These are phyloP conservation scores for Tolypocladium guangdongense DNA, from an alignment of 2,329 filamentous ascomycete species.

Conservation along the genomic window DNA sequence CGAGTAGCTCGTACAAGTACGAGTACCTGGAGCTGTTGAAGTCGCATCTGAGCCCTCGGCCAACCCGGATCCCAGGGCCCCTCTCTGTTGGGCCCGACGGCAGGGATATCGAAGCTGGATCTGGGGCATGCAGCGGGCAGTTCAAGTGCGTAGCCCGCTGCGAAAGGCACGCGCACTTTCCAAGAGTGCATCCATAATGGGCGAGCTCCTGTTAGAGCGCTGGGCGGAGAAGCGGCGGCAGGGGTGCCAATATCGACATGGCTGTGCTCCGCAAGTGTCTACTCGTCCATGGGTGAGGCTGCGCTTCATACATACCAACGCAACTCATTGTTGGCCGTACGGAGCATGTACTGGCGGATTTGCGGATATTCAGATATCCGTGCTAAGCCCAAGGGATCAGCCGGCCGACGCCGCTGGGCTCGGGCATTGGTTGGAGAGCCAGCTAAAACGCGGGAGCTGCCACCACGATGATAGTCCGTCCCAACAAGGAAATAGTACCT, in stretches of 20 bases:
- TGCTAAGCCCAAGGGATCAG: neutral
- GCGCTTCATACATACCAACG: neutral
- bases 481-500: neutral
- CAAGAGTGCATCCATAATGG: no score
- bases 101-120: neutral
- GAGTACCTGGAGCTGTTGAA: neutral
- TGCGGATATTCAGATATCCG: neutral
- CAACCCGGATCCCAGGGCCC: neutral
- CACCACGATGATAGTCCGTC: neutral
- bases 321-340: neutral
- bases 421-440: neutral
- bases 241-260: neutral
- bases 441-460: neutral
- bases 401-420: neutral
- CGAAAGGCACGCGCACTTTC: neutral
- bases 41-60: neutral
- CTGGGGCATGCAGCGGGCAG: neutral
- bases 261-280: neutral
- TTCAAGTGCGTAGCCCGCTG: neutral
- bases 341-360: no score
- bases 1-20: neutral
- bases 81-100: neutral
- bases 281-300: neutral
- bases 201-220: neutral
- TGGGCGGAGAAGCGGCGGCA: neutral